Evolutionary conservation across 805 yeast species (phyloP).

Genomic region (Saccharomyces cerevisiae): DNA sequence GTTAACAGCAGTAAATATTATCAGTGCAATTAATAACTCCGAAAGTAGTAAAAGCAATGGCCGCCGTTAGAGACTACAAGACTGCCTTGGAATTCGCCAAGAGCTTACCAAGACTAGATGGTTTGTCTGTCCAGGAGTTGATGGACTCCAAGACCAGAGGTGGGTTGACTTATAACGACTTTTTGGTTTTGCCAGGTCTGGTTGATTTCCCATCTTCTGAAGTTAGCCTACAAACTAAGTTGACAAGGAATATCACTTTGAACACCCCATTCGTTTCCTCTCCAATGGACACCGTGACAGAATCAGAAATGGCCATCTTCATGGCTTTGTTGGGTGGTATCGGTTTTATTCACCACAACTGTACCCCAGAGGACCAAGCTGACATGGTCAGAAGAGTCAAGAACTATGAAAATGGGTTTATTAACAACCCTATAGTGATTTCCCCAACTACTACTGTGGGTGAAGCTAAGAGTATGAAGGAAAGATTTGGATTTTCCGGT

Average conservation of each 20-base stretch:
- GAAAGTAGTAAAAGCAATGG: neutral
- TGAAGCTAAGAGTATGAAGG: constrained; percentile 66
- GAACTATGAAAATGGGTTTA: constrained; percentile 95
- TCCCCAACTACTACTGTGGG: constrained; percentile 69
- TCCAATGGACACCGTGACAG: constrained; percentile 99
- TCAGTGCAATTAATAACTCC: neutral
- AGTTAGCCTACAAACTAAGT: constrained; percentile 73
- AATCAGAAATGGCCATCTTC: constrained; percentile 93
- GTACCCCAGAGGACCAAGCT: constrained; percentile 94
- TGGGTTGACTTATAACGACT: constrained; percentile 96
- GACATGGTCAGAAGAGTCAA: constrained; percentile 96
- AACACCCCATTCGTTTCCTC: constrained; percentile 94
- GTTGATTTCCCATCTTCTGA: constrained; percentile 75
- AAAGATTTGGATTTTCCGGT: constrained; percentile 81
- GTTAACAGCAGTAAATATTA: neutral
- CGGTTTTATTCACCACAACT: constrained; percentile 97
- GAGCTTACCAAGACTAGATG: constrained; percentile 67
- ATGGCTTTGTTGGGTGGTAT: constrained; percentile 98
- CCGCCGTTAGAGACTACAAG: constrained; percentile 34
- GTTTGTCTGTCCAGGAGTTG: constrained; percentile 71
- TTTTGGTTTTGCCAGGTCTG: constrained; percentile 90
- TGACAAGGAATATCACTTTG: constrained; percentile 86
- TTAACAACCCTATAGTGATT: constrained; percentile 85
- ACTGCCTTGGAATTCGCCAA: constrained; percentile 63
- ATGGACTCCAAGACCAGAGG: constrained; percentile 89